A percentile compares a stretch with the other conserved stretches of the same genome.
Conservation (phyloP, 345 rosid species). For the Balakata baccata region DNA sequence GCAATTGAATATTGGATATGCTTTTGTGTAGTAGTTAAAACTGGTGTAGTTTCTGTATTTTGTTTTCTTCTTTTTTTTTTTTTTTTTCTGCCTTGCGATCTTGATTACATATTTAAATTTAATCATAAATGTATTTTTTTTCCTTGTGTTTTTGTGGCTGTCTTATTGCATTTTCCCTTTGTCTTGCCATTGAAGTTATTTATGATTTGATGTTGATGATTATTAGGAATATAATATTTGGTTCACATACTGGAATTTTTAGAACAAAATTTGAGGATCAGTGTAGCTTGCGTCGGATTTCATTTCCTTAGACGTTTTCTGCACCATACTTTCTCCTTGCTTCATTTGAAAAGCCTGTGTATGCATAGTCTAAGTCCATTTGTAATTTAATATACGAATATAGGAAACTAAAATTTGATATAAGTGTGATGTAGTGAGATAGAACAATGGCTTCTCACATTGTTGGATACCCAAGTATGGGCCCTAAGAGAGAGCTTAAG, state of each 20-base stretch:
- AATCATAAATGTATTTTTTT: no score
- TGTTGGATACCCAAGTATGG: constrained; percentile 99
- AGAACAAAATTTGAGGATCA: neutral
- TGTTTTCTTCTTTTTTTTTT: no score
- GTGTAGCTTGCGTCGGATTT: neutral
- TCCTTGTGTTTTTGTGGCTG: no score
- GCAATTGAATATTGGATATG: no score
- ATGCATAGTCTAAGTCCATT: neutral
- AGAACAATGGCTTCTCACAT: constrained; percentile 88
- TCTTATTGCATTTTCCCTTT: neutral
- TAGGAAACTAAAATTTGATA: constrained; percentile 22
- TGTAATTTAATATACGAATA: neutral
- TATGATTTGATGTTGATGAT: neutral
- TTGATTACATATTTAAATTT: no score
- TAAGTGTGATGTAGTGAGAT: constrained; percentile 12
- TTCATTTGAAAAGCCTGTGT: neutral
- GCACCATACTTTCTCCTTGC: neutral
- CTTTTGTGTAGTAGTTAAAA: no score
- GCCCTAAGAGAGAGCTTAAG: constrained; percentile 97
- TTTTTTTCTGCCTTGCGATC: no score
- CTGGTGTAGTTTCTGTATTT: no score
- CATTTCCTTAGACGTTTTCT: neutral
- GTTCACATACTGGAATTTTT: neutral
- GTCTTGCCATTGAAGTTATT: neutral
- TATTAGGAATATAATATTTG: no score